Conservation (phyloP, 306 rosid species). For the Macrotyloma uniflorum region DNA sequence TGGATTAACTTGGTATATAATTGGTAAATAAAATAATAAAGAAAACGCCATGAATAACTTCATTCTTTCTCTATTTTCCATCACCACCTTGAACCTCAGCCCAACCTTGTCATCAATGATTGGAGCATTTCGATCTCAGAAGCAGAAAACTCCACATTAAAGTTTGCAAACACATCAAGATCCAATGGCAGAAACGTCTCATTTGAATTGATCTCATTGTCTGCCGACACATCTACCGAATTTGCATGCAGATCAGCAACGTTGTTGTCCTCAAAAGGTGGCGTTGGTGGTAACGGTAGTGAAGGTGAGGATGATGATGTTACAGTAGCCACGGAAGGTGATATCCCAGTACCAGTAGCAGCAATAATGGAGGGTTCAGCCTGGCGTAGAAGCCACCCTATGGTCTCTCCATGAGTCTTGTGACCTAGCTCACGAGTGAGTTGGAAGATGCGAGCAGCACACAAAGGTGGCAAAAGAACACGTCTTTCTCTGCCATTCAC, state of each 20-base stretch:
- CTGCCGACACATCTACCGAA: not conserved
- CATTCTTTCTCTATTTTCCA: not conserved
- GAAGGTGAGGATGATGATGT: not conserved
- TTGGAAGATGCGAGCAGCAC: conserved; percentile 3
- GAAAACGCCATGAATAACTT: not conserved
- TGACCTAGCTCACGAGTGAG: not conserved
- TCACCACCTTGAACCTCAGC: not conserved
- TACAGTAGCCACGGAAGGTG: not conserved
- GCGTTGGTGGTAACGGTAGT: not conserved
- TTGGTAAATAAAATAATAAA: not conserved
- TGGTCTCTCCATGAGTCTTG: not conserved
- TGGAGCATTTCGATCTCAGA: conserved; percentile 43
- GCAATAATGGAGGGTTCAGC: not conserved
- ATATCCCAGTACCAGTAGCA: not conserved
- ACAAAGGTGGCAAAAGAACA: not conserved
- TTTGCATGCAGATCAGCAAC: not conserved
- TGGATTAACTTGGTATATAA: not conserved
- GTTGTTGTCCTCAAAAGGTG: not conserved
- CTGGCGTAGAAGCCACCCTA: not conserved
- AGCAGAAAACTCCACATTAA: conserved; percentile 45
- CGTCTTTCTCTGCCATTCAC: not conserved
- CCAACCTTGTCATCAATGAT: conserved; percentile 20
- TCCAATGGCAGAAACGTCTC: conserved; percentile 32
- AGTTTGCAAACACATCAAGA: conserved; percentile 37
- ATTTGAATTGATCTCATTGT: not conserved